Evolutionary conservation across 768 basidiomycete genomes (phyloP), one percentile per base, ranked within the genome.

Genomic region (Boletus rex-veris): DNA sequence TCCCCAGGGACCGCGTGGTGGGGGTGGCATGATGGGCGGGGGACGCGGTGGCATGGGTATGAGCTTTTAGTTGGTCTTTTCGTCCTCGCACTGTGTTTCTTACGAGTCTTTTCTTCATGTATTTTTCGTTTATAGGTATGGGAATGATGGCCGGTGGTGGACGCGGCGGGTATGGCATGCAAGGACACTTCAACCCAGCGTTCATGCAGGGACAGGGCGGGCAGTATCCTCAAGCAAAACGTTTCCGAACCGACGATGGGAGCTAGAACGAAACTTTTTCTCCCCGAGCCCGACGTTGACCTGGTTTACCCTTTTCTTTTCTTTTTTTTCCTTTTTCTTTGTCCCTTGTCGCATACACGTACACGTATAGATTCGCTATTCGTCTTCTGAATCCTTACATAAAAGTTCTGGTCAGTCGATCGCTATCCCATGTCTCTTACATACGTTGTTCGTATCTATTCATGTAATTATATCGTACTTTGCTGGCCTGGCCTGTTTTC

Each of bases 111-210:
- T 21, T 43, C 55, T 51, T 47, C 54, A 70, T 71, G 70, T 70
- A 70, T 35, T 12, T 35, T 59, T 52, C 54, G 60, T 30, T 44
- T 67, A 71, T 67, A 77, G 76, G 75, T 68, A 78, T 78, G 76
- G 80, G 80, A 63, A 79, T 78, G 75, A 76, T 81, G 75, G 69
- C 72, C 50, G 66, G 70, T 45, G 77, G 72, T 24, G 77, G 76
- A 19, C 58, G 80, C 49, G 78, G 80, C 47, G 78, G 77, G 42
- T 78, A 76, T 66, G 76, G 73, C 55, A 74, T 71, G 58, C 77
- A 77, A 62, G 85, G 86, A 15, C 85, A 89, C 72, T 83, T 86
- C 74, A 88, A 88, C 66, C 86, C 87, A 4, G 83, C 85, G 19
- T 89, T 90, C 66, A 82, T 85, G 75, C 79, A 77, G 63, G 74